Conservation (phyloP, 768 basidiomycete genomes). For the Phylloporus sp. region DNA sequence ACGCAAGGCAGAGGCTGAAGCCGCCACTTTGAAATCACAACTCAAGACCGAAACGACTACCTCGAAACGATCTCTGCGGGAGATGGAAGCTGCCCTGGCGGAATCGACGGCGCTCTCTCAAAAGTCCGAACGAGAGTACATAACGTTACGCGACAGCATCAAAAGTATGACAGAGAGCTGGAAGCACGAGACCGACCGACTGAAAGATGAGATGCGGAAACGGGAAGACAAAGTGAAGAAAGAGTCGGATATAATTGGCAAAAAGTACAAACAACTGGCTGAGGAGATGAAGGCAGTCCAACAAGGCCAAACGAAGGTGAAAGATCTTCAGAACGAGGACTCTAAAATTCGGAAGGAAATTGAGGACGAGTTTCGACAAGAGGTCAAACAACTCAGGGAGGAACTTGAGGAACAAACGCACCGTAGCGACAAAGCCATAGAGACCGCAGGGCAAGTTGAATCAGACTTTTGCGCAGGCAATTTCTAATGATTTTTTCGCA, state of each 20-base stretch:
- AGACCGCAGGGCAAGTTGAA: constrained; percentile 56
- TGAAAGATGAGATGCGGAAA: constrained; percentile 71
- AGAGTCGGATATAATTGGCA: constrained; percentile 65
- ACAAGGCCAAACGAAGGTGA: constrained; percentile 42
- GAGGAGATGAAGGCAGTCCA: constrained; percentile 60
- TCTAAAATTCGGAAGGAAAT: constrained; percentile 49
- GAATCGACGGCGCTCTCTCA: constrained; percentile 76
- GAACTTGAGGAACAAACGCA: constrained; percentile 51
- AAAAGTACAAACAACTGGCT: constrained; percentile 63
- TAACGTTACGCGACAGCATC: constrained; percentile 71
- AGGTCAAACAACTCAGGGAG: constrained; percentile 50
- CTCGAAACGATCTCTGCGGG: constrained; percentile 72
- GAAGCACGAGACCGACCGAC: constrained; percentile 66
- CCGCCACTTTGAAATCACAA: constrained; percentile 59
- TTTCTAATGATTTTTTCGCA: constrained; percentile 22
- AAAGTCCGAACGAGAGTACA: constrained; percentile 81
- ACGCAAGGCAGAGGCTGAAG: constrained; percentile 80
- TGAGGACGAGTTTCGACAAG: constrained; percentile 56
- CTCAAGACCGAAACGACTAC: constrained; percentile 70
- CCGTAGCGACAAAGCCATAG: constrained; percentile 54
- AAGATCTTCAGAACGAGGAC: constrained; percentile 49
- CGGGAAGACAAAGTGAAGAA: constrained; percentile 64
- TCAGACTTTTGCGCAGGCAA: not conserved
- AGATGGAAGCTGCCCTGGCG: constrained; percentile 71
- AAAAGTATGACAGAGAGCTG: constrained; percentile 70